phyloP scores from a whole-genome alignment of 1,139 yeast genomes.

The Debaryomyces robertsiae region DNA sequence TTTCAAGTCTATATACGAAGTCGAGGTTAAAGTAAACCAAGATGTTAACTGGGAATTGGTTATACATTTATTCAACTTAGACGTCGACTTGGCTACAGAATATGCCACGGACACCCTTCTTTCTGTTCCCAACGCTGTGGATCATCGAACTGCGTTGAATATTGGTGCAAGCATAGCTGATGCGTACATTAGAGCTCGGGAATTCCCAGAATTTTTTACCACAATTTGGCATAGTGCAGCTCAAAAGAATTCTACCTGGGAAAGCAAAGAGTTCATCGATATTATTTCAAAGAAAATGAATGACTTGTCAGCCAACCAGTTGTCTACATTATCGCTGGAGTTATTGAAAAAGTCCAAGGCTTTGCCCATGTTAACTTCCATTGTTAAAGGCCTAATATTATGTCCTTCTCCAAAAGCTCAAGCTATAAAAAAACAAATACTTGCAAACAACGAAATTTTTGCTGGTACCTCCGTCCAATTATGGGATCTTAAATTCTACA shows the following conservation, averaged over 20 bases:
- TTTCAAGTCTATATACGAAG: slow-evolving; percentile 35
- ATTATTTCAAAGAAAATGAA: slow-evolving; percentile 43
- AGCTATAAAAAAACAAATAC: slow-evolving; percentile 19
- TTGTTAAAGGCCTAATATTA: slow-evolving; percentile 42
- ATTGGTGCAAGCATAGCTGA: slow-evolving; percentile 46
- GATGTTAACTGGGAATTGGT: slow-evolving; percentile 48
- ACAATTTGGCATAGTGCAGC: slow-evolving; percentile 47
- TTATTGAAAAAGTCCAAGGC: slow-evolving; percentile 14
- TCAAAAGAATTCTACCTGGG: slow-evolving; percentile 26
- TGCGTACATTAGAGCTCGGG: slow-evolving; percentile 62
- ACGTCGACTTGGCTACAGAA: slow-evolving; percentile 52
- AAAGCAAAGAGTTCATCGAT: slow-evolving; percentile 30
- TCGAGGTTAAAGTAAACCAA: slow-evolving; percentile 26
- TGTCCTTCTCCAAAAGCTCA: slow-evolving; percentile 25
- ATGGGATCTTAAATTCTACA: slow-evolving; percentile 52
- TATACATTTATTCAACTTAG: slow-evolving; percentile 46
- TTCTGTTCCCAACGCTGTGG: slow-evolving; percentile 18
- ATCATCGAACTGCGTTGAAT: slow-evolving; percentile 13
- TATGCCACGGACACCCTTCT: slow-evolving; percentile 30
- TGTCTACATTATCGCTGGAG: slow-evolving; percentile 25
- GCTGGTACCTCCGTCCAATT: slow-evolving; percentile 19
- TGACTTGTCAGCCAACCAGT: slow-evolving; percentile 51
- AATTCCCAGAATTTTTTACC: slow-evolving; percentile 50
- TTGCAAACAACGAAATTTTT: slow-evolving; percentile 15
- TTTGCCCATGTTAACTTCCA: slow-evolving; percentile 33